Percentiles rank a stretch among this genome's conserved stretches.
Conservation (phyloP, 176 grass and related monocot species). For the Raddia guianensis region DNA sequence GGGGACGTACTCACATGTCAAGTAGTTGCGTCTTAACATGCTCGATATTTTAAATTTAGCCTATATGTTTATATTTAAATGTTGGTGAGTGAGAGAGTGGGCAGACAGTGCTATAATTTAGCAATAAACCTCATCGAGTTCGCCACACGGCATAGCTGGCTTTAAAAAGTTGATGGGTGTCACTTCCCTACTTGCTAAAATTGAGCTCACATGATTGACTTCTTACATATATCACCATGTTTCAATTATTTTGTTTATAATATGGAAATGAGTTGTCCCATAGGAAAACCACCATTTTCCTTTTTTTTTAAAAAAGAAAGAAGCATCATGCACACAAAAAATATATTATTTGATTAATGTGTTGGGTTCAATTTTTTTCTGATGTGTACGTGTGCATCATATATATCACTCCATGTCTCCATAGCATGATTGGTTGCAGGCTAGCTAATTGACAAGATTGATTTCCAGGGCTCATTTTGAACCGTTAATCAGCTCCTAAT, state of each 20-base stretch:
- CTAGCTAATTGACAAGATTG: too few relatives aligned
- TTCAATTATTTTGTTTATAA: too few relatives aligned
- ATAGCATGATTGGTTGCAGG: not conserved
- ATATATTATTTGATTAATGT: not conserved
- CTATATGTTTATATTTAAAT: too few relatives aligned
- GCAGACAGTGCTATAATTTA: constrained; percentile 23
- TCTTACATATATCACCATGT: not conserved
- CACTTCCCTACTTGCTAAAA: not conserved
- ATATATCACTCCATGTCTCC: not conserved
- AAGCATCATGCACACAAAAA: too few relatives aligned
- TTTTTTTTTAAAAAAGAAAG: too few relatives aligned
- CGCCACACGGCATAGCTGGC: not conserved
- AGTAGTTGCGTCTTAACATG: not conserved
- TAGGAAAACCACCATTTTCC: too few relatives aligned
- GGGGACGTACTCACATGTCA: constrained; percentile 11
- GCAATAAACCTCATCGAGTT: constrained; percentile 12
- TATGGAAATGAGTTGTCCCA: too few relatives aligned
- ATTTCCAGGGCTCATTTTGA: too few relatives aligned
- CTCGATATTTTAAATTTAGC: not conserved
- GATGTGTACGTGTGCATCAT: not conserved
- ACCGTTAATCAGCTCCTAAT: too few relatives aligned
- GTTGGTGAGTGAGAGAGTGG: not conserved
- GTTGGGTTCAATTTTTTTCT: not conserved
- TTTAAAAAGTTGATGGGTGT: not conserved
- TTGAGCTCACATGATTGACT: not conserved